Percentiles rank a stretch among this genome's conserved stretches.
phyloP scores from a whole-genome alignment of 148 eudicot species.

The Nepenthes gracilis region DNA sequence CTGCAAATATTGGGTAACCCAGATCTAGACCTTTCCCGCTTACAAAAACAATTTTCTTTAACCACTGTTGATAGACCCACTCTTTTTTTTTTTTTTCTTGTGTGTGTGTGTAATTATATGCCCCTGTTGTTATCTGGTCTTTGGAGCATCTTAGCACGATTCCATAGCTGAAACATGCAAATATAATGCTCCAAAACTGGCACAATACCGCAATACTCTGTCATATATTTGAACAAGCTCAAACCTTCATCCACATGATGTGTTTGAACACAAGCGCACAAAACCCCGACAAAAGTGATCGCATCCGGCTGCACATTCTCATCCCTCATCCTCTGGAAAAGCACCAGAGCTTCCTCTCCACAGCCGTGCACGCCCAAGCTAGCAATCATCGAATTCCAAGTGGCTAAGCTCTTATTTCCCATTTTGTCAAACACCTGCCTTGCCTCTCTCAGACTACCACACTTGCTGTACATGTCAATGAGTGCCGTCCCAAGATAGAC shows the following conservation, averaged over 20 bases:
- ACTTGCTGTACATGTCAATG: conserved; percentile 70
- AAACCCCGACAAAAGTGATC: conserved; percentile 53
- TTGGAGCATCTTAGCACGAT: conserved; percentile 9
- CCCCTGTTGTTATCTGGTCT: no score
- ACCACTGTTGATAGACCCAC: no score
- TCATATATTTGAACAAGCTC: conserved; percentile 34
- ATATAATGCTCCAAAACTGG: conserved; percentile 42
- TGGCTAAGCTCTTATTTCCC: conserved; percentile 44
- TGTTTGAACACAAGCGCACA: conserved; percentile 56
- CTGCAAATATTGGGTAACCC: no score
- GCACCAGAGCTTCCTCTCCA: conserved; percentile 41
- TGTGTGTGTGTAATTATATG: no score
- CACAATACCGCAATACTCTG: conserved; percentile 28
- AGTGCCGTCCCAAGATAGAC: conserved; percentile 58
- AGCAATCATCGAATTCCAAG: conserved; percentile 70
- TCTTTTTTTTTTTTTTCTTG: no score
- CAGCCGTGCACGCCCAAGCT: conserved; percentile 62
- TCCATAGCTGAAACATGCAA: conserved; percentile 35
- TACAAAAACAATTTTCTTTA: no score
- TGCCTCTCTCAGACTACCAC: conserved; percentile 54
- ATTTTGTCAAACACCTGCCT: conserved; percentile 34
- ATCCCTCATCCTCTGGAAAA: conserved; percentile 38
- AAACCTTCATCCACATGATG: conserved; percentile 23
- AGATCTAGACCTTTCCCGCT: no score
- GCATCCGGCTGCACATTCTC: conserved; percentile 43